Base-by-base conservation (phyloP, 1,139 yeast genomes). In the Protomyces lactucae-debilis region DNA sequence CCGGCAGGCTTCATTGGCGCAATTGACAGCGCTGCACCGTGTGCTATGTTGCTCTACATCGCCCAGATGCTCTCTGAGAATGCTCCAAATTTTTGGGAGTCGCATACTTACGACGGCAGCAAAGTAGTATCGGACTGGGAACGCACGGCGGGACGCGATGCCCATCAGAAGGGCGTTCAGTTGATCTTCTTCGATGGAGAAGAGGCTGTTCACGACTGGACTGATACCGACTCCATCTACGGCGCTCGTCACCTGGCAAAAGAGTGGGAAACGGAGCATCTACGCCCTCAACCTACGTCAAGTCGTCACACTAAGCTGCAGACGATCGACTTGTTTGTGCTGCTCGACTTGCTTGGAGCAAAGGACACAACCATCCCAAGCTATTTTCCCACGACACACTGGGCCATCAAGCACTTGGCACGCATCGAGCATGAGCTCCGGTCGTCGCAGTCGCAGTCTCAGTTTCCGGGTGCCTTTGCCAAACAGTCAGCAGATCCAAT, bases 1-100 rank as follows among this genome's bases (percentile, higher is more conserved):
- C 84, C 85, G 0, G 74, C 74, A n/a, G 85, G 85, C 2, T 83
- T 83, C 64, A 73, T 83, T 51, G 87, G 87, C 1, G 87, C 85
- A 1, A 81, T 77, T 51, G 87, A 83, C 70, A 80, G 84, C 65
- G 85, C 85, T 1, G 83, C 79, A 0, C 82, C 86, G 0, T 82
- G 86, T 71, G 83, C 83, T 0, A 73, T 83, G 35, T 69, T 83
- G 51, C 69, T 83, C 67, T 80, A 81, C 68, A 70, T 80, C 1
- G 81, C 83, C 4, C 71, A 75, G 61, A 75, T 75, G 21, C 59
- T 78, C 16, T 74, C 73, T 25, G 68, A 67, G 14, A 67, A 72
- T 2, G 53, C 77, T 36, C 63, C 63, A 5, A 21, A 37, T 3
- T 39, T 32, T 1, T 69, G 72, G 57, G 57, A 52, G 6, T 48